Conservation (phyloP, 768 basidiomycete species). For the Calvatia gigantea region DNA sequence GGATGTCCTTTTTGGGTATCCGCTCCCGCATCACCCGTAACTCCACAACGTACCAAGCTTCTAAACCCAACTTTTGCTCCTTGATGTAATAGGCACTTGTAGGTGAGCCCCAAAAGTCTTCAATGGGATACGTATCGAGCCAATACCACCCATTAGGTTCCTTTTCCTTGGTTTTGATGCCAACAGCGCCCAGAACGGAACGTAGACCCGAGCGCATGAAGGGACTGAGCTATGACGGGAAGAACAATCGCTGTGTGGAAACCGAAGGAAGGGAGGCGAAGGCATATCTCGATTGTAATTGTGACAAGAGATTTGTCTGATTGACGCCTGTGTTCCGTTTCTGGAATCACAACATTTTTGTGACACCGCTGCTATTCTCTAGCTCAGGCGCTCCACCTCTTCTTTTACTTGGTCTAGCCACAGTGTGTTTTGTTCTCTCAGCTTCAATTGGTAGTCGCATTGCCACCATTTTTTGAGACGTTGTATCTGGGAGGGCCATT, state of each 20-base stretch:
- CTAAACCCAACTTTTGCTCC: not conserved
- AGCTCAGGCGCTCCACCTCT: no score
- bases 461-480: no score
- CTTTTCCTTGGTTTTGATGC: not conserved
- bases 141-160: not conserved
- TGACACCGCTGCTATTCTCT: no score
- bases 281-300: not conserved
- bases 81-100: not conserved
- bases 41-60: constrained; percentile 1
- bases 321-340: no score
- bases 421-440: no score
- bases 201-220: not conserved
- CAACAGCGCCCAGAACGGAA: not conserved
- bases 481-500: no score
- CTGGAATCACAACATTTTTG: no score
- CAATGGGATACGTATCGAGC: not conserved
- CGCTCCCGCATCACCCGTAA: not conserved
- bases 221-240: not conserved
- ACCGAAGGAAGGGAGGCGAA: not conserved
- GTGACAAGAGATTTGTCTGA: no score
- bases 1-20: not conserved
- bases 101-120: constrained; percentile 1
- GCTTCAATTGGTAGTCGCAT: no score
- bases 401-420: no score
- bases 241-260: not conserved